Evolutionary conservation across 352 stramenopile species (phyloP).

Genomic region (Elongisporangium undulatum): DNA sequence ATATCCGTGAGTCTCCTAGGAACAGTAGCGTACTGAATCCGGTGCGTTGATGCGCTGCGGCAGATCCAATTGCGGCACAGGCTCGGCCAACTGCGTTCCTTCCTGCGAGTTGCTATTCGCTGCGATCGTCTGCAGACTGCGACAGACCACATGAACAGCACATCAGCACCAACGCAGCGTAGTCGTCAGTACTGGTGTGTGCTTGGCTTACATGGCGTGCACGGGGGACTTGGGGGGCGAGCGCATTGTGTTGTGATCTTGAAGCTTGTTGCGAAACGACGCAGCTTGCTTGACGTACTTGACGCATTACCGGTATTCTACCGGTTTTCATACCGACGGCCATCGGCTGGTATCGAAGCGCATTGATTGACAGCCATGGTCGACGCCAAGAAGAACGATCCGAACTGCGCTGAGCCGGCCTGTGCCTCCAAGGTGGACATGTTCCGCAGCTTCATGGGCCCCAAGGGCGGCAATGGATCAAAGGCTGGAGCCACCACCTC

Average conservation of each 20-base stretch:
- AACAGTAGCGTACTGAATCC: conserved; percentile 29
- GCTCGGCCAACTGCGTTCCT: conserved; percentile 73
- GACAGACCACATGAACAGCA: background rate
- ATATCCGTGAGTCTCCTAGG: background rate
- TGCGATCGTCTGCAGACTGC: conserved; percentile 52
- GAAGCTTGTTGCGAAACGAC: conserved; percentile 8
- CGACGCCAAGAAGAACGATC: conserved; percentile 45
- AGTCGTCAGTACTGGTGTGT: background rate
- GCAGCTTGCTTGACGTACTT: conserved; percentile 4
- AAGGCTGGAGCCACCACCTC: conserved; percentile 8
- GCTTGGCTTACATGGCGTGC: conserved; percentile 17
- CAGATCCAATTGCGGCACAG: conserved; percentile 67
- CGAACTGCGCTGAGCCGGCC: conserved; percentile 81
- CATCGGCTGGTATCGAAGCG: background rate
- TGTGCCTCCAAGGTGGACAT: conserved; percentile 85
- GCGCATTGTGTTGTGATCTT: conserved; percentile 9
- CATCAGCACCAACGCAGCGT: background rate
- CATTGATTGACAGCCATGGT: conserved; percentile 13
- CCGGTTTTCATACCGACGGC: conserved; percentile 5
- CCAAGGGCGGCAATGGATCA: conserved; percentile 10
- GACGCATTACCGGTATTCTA: conserved; percentile 3
- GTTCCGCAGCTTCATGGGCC: conserved; percentile 72
- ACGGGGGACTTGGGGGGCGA: conserved; percentile 51
- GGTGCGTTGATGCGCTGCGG: conserved; percentile 75
- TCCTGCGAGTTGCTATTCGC: conserved; percentile 47